Base-by-base conservation (phyloP, 768 basidiomycete genomes). In the Kwoniella pini region DNA sequence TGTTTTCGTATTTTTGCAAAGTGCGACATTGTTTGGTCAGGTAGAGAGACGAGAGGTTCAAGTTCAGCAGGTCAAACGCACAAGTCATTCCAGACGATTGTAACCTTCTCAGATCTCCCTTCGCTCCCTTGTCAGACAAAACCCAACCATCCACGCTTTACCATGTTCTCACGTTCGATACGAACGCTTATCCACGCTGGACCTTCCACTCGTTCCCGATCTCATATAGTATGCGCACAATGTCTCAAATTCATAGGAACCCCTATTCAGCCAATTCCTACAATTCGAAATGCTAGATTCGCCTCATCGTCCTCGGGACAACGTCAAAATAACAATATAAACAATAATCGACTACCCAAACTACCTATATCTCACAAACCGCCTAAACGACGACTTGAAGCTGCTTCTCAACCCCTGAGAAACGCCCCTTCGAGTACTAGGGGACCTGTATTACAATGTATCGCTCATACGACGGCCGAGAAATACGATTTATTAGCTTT, bases 401-500 rank as follows among this genome's bases (percentile, higher is more conserved):
- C 89, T 15, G 91, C 85, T 4, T 96, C 92, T 2, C 82, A 90
- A 42, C 87, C 90, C 6, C 90, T 95, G 63, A 88, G 92, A 50
- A 82, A 87, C 22, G 92, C 89, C 67, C 90, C 89, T 10, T 92
- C 89, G 3, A 88, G 89, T 6, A 93, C 92, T 10, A 84, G 89
- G 43, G 85, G 89, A 43, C 83, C 86, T 30, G 92, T 94, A 51
- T 84, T 86, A 54, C 81, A 88, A 13, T 86, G 94, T 11, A 86
- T 89, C 57, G 93, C 92, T 0, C 83, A 91, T 53, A 86, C 91
- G 0, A 94, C 93, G 0, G 88, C 91, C 0, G 90, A 94, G 70
- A 84, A 87, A 38, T 95, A 90, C 71, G 74, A 87, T 33, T 83
- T 92, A 3, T 82, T 84, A 2, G 84, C 84, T 21, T 80, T 94